These are phyloP conservation scores for Lophiotrema nucula DNA, from an alignment of 495 filamentous ascomycete genomes.

Conservation along the genomic window DNA sequence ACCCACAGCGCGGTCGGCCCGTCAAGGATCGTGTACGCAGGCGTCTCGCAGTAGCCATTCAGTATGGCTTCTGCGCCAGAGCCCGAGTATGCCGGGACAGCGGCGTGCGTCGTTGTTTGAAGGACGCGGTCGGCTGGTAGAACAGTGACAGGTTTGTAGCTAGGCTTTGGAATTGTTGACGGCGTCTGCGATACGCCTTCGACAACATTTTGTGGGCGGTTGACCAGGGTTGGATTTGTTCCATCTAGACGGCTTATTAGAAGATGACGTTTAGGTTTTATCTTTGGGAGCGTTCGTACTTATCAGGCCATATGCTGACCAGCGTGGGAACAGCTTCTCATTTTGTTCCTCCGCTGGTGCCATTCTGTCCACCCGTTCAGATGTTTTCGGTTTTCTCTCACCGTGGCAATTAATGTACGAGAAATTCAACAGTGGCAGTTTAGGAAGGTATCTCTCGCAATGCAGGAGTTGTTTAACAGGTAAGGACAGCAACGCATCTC, in stretches of 20 bases:
- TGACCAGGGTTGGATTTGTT: too few relatives aligned
- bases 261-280: too few relatives aligned
- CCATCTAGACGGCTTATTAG: too few relatives aligned
- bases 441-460: background rate
- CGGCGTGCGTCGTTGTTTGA: background rate
- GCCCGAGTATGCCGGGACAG: slow-evolving; percentile 1
- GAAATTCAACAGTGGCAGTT: background rate
- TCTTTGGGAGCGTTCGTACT: background rate
- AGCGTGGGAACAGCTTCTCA: background rate
- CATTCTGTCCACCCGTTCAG: background rate
- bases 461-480: background rate
- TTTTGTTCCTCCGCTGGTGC: background rate
- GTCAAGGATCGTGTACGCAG: slow-evolving; percentile 20
- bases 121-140: background rate
- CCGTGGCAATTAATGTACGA: too few relatives aligned
- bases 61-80: background rate
- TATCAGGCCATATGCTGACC: background rate
- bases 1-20: slow-evolving; percentile 19
- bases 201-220: too few relatives aligned
- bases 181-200: too few relatives aligned
- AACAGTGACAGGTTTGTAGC: slow-evolving; percentile 5
- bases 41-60: slow-evolving; percentile 17
- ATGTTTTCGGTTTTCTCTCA: too few relatives aligned
- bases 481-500: background rate
- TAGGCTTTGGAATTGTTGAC: slow-evolving; percentile 3